A percentile compares a stretch with the other conserved stretches of the same genome.
These are phyloP conservation scores for Barbatosphaeria neglecta DNA, from an alignment of 495 filamentous ascomycete species.

Conservation along the genomic window DNA sequence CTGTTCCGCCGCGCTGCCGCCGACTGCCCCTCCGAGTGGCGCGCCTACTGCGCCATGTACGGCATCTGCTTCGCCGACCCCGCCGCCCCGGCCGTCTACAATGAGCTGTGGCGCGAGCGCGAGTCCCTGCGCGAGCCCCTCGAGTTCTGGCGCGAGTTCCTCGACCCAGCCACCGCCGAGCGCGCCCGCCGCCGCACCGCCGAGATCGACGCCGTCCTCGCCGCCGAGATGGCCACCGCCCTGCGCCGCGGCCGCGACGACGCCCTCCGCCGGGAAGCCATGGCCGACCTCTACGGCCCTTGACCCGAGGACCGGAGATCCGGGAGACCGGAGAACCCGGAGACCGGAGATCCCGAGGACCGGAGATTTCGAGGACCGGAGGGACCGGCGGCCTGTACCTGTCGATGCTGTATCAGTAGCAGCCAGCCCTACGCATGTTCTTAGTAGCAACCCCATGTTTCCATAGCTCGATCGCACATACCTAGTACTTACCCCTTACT, in stretches of 20 bases:
- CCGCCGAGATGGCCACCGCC: conserved; percentile 7
- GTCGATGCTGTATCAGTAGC: no score
- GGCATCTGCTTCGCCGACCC: conserved; percentile 17
- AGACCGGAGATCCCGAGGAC: no score
- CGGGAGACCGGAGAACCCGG: no score
- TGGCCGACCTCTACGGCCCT: conserved; percentile 7
- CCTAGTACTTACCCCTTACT: no score
- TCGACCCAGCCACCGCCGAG: conserved; percentile 3
- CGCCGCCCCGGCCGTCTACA: neutral
- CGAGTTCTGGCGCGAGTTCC: conserved; percentile 4
- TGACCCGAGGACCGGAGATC: no score
- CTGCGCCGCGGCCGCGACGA: conserved; percentile 10
- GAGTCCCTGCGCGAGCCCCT: conserved; percentile 2
- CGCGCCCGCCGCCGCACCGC: conserved; percentile 5
- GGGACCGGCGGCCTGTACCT: no score
- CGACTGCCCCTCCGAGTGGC: conserved; percentile 46
- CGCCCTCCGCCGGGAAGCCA: conserved; percentile 5
- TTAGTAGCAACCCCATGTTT: no score
- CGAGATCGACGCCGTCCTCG: conserved; percentile 11
- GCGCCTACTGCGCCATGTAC: conserved; percentile 22
- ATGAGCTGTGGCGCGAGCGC: conserved; percentile 6
- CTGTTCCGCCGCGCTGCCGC: conserved; percentile 50
- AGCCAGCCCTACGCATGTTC: no score
- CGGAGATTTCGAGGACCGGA: no score
- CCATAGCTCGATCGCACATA: no score